phyloP scores from a whole-genome alignment of 768 basidiomycete species.

The Mycena vulgaris region DNA sequence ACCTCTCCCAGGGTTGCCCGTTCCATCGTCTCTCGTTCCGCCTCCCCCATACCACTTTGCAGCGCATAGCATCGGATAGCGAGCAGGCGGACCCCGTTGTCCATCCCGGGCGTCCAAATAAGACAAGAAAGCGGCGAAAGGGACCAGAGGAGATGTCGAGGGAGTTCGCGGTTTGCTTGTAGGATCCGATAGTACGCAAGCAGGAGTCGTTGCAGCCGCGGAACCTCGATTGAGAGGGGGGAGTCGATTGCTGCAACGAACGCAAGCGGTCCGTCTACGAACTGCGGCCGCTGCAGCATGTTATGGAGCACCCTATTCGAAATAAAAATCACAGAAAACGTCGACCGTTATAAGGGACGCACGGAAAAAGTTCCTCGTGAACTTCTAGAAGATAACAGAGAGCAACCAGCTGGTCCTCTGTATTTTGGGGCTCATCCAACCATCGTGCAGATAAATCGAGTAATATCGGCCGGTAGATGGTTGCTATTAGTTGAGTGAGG shows the following conservation, averaged over 20 bases:
- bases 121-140: constrained; percentile 66
- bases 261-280: constrained; percentile 69
- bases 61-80: constrained; percentile 86
- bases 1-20: constrained; percentile 71
- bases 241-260: constrained; percentile 55
- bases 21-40: constrained; percentile 73
- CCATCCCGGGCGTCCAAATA: constrained; percentile 61
- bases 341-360: constrained; percentile 45
- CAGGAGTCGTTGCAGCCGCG: constrained; percentile 1
- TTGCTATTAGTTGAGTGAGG: constrained; percentile 75
- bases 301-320: constrained; percentile 67
- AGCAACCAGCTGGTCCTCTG: constrained; percentile 69
- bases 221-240: constrained; percentile 52
- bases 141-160: constrained; percentile 71
- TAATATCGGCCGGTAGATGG: constrained; percentile 80
- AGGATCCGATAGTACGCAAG: constrained; percentile 50
- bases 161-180: constrained; percentile 79
- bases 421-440: constrained; percentile 69
- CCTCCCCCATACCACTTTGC: constrained; percentile 85
- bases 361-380: constrained; percentile 84
- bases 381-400: constrained; percentile 76
- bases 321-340: constrained; percentile 24
- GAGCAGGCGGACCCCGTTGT: constrained; percentile 75
- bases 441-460: constrained; percentile 88
- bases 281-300: constrained; percentile 60